phyloP scores from a whole-genome alignment of 129 eudicot species.

The Oenanthe sinensis region DNA sequence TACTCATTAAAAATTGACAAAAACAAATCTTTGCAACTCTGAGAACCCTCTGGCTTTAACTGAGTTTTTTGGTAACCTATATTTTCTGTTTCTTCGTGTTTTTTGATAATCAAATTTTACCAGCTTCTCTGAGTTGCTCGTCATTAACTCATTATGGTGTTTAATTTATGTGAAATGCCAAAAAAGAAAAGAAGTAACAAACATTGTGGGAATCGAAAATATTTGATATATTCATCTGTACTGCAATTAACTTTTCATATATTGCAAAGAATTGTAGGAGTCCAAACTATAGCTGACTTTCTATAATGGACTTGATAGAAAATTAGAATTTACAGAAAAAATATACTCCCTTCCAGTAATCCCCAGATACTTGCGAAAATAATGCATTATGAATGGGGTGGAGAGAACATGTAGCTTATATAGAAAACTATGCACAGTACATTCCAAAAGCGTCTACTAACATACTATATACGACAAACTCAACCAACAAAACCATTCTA shows the following conservation, averaged over 20 bases:
- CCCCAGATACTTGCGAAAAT: slow-evolving; percentile 45
- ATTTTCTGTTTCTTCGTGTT: background rate
- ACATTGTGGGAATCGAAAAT: background rate
- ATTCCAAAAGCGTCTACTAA: background rate
- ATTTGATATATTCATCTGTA: background rate
- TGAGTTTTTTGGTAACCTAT: background rate
- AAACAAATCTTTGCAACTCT: no score
- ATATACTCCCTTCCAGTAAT: background rate
- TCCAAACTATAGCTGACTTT: slow-evolving; percentile 5
- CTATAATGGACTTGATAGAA: background rate
- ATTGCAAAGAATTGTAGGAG: slow-evolving; percentile 26
- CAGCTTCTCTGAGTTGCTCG: background rate
- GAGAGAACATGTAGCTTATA: slow-evolving; percentile 16
- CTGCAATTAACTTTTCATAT: slow-evolving; percentile 16
- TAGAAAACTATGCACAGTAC: slow-evolving; percentile 14
- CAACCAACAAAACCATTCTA: slow-evolving; percentile 14
- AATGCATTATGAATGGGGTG: slow-evolving; percentile 35
- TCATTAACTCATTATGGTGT: background rate
- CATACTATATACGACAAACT: background rate
- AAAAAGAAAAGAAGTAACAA: background rate
- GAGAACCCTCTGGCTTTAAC: background rate
- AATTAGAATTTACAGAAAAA: slow-evolving; percentile 7
- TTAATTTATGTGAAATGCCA: background rate
- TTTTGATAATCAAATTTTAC: background rate
- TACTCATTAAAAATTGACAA: no score